These are phyloP conservation scores for Amaranthus tricolor DNA, from an alignment of 179 eudicot genomes.

Conservation along the genomic window DNA sequence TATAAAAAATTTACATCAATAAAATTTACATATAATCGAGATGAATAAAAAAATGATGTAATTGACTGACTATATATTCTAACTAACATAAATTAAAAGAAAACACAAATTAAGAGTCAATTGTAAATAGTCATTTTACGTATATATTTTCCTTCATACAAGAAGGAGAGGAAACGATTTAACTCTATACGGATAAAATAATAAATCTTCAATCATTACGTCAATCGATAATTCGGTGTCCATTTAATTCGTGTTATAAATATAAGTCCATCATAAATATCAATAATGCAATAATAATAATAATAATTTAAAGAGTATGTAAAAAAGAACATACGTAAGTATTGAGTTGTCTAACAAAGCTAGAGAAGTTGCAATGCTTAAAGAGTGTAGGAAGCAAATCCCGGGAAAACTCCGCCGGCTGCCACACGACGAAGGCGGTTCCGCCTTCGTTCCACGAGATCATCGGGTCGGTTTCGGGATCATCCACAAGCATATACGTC, in stretches of 20 bases:
- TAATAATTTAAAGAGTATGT: too few species aligned
- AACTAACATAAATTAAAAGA: too few species aligned
- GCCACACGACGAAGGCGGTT: slow-evolving; percentile 85
- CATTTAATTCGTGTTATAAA: not conserved
- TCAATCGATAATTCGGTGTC: not conserved
- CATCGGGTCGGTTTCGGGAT: slow-evolving; percentile 58
- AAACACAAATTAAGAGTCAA: too few species aligned
- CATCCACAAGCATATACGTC: slow-evolving; percentile 83
- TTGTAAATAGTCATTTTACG: too few species aligned
- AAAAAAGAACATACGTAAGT: slow-evolving; percentile 62
- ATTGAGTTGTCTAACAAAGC: slow-evolving; percentile 94
- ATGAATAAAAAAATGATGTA: too few species aligned
- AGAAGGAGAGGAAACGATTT: too few species aligned
- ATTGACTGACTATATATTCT: too few species aligned
- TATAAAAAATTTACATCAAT: too few species aligned
- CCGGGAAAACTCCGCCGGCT: slow-evolving; percentile 89
- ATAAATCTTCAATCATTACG: too few species aligned
- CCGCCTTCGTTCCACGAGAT: slow-evolving; percentile 82
- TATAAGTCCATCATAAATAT: not conserved
- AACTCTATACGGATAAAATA: too few species aligned
- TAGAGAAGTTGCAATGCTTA: slow-evolving; percentile 95
- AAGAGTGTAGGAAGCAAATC: slow-evolving; percentile 91
- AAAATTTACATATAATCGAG: too few species aligned
- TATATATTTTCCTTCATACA: too few species aligned
- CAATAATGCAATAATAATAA: not conserved